Evolutionary conservation across 805 yeast species (phyloP), one percentile per base, ranked within the genome.

Genomic region (Pichia deserticola): DNA sequence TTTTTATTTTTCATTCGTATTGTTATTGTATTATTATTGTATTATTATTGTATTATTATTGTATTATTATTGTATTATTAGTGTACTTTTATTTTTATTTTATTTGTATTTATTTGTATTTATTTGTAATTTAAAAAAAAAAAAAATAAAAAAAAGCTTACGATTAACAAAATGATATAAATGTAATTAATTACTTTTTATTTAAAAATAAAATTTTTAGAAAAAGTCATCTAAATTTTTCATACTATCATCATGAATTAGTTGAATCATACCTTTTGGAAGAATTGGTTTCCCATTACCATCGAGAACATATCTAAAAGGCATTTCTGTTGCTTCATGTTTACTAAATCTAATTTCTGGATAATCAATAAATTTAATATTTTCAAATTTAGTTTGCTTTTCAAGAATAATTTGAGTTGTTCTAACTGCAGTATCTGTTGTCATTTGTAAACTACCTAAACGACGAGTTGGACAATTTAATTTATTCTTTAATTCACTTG

Each of bases 291-390:
- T 75, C 4, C 79, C 80, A 1, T 75, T 57, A 0, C 60, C 64
- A 57, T 86, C 86, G 51, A 82, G 68, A 15, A 92, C 84, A 60
- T 92, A 92, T 62, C 99, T 76, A 71, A 92, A 92, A 3, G 99
- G 99, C 99, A 92, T 92, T 63, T 92, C 97, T 0, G 97, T 89
- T 4, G 95, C 86, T 67, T 93, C 99, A 61, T 86, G 80, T 64
- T 84, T 84, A 67, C 74, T 84, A 71, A 86, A 92, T 63, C 89
- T 79, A 58, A 92, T 84, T 67, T 92, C 98, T 4, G 99, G 99
- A 63, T 87, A 89, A 65, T 93, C 98, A 47, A 92, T 80, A 64
- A 88, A 92, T 49, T 79, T 77, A 54, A 93, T 88, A 46, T 86
- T 78, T 54, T 85, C 86, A 58, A 92, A 86, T 28, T 66, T 63